Evolutionary conservation across 129 eudicot species (phyloP).

Genomic region (Lactuca saligna): DNA sequence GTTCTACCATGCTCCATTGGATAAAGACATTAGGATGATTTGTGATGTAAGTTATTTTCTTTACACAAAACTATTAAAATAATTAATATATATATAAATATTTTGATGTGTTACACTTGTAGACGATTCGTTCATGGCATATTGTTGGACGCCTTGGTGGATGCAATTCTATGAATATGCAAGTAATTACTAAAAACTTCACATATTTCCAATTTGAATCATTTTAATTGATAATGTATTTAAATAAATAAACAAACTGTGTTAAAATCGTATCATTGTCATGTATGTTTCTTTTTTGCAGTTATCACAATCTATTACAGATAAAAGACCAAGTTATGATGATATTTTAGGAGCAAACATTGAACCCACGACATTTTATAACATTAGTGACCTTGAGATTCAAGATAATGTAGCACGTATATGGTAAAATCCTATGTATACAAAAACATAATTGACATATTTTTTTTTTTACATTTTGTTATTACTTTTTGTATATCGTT

Average conservation of each 20-base stretch:
- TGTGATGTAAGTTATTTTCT: slow-evolving; percentile 68
- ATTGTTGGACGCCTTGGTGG: slow-evolving; percentile 98
- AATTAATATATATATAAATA: background rate
- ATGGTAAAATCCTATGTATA: slow-evolving; percentile 59
- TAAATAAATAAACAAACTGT: background rate
- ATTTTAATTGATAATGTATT: background rate
- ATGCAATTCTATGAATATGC: slow-evolving; percentile 96
- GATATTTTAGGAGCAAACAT: slow-evolving; percentile 85
- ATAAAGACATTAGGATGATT: slow-evolving; percentile 72
- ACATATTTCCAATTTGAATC: slow-evolving; percentile 5
- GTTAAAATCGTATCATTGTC: slow-evolving; percentile 1
- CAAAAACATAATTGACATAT: background rate
- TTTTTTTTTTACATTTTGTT: no score
- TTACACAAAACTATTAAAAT: background rate
- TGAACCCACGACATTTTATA: slow-evolving; percentile 82
- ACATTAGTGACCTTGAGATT: slow-evolving; percentile 89
- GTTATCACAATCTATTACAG: slow-evolving; percentile 86
- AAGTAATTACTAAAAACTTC: slow-evolving; percentile 42
- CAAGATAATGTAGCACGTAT: slow-evolving; percentile 95
- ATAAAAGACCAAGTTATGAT: slow-evolving; percentile 84
- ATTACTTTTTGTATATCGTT: no score
- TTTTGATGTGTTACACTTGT: slow-evolving; percentile 19
- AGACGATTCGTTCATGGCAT: slow-evolving; percentile 96
- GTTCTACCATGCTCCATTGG: slow-evolving; percentile 85
- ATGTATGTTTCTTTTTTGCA: slow-evolving; percentile 31